Evolutionary conservation across 345 rosid genomes (phyloP), one percentile per base, ranked within the genome.

Genomic region (Bretschneidera sinensis): DNA sequence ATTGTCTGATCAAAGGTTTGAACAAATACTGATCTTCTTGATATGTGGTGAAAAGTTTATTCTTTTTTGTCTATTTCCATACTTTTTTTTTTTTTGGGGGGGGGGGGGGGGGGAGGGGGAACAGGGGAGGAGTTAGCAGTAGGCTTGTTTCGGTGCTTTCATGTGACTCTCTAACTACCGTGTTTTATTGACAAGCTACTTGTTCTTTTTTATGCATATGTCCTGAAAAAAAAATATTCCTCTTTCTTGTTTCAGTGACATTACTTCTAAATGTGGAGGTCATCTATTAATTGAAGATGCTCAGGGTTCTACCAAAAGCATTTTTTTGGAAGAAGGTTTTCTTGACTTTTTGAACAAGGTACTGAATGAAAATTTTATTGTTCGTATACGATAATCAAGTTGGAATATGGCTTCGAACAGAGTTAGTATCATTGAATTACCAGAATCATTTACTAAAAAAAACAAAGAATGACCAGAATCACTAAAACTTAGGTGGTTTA

Each of bases 281-380:
- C 54, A 83, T 63, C 68, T 92, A 57, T 70, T 69, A 39, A 64
- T 84, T 59, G 84, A 82, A 80, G 92, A 89, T 79, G 55, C 86
- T 67, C 59, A 67, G 61, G 87, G 84, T 65, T 69, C 74, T 62
- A 65, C 67, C 17, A 62, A 43, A 58, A 77, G 77, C 57, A 60
- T 24, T 34, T 77, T 71, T 62, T 74, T 87, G 88, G 83, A 87
- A 70, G 81, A 78, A 61, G 96, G 96, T 22, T 89, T 89, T 73
- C 74, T 85, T 20, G 81, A 85, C 68, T 89, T 75, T 75, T 63
- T 92, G 68, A 71, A 74, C 67, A 76, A 84, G 98, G 98, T 92
- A 81, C 49, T 51, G 35, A 21, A 49, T 50, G 57, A 33, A 66
- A 35, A 55, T n/a, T 60, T 45, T n/a, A 21, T 21, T 28, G 33